Evolutionary conservation across 2,329 filamentous ascomycete species (phyloP).

Genomic region (Diplodia intermedia): DNA sequence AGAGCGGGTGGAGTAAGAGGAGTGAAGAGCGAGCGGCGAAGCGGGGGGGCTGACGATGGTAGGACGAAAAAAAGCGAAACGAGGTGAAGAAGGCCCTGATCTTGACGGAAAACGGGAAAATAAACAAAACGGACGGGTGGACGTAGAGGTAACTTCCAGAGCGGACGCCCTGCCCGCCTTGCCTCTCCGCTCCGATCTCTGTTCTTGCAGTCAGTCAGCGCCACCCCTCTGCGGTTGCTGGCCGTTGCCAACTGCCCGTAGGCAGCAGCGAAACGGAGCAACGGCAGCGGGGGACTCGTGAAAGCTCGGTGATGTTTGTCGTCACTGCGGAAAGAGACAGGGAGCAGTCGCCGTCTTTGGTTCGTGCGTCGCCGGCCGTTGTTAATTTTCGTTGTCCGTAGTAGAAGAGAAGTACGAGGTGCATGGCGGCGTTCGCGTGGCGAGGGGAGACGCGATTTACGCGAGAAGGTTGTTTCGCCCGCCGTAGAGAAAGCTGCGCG

Average conservation of each 20-base stretch:
- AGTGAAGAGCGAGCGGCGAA: no score
- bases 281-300: slow-evolving; percentile 17
- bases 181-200: slow-evolving; percentile 29
- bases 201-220: slow-evolving; percentile 29
- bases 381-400: background rate
- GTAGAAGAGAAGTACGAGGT: background rate
- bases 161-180: background rate
- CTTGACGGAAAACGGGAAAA: background rate
- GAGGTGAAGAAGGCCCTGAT: background rate
- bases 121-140: background rate
- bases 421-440: background rate
- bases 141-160: background rate
- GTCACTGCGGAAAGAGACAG: background rate
- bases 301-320: slow-evolving; percentile 32
- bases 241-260: background rate
- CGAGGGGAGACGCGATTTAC: slow-evolving; percentile 11
- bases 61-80: background rate
- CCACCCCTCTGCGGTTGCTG: background rate
- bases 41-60: background rate
- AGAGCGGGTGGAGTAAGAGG: background rate
- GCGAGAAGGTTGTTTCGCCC: slow-evolving; percentile 11
- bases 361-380: background rate
- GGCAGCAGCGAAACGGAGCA: background rate
- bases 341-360: background rate
- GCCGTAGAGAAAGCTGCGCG: slow-evolving; percentile 3